Evolutionary conservation across 2,329 filamentous ascomycete species (phyloP).

Genomic region (Davidsoniella eucalypti): DNA sequence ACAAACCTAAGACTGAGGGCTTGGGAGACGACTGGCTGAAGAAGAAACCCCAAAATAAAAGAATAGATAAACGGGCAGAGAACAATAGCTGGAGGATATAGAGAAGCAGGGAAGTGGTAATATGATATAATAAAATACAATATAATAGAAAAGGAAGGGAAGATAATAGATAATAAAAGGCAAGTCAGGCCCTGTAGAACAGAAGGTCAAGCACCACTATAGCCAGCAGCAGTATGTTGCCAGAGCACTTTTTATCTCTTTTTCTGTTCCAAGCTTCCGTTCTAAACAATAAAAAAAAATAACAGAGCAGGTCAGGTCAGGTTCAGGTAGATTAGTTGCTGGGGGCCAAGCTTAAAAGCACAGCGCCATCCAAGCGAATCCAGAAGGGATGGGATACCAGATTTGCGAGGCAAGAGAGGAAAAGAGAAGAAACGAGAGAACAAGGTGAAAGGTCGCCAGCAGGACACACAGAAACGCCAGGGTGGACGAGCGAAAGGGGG

Average conservation of each 20-base stretch:
- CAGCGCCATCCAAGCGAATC: constrained; percentile 8
- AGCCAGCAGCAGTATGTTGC: not conserved
- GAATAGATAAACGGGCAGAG: not conserved
- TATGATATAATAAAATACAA: no score
- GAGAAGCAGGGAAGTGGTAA: not conserved
- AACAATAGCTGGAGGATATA: not conserved
- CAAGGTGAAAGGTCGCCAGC: not conserved
- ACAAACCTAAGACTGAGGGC: no score
- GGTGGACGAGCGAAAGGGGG: constrained; percentile 2
- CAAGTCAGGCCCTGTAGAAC: not conserved
- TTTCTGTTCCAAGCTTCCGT: no score
- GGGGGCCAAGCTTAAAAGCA: constrained; percentile 11
- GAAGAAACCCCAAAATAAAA: not conserved
- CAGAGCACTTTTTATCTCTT: no score
- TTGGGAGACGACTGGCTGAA: no score
- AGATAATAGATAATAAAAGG: not conserved
- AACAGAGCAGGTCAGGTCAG: no score
- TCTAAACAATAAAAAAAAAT: no score
- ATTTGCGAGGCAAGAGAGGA: constrained; percentile 1
- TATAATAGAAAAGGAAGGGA: not conserved
- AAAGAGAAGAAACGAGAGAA: constrained; percentile 2
- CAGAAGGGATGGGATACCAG: constrained; percentile 3
- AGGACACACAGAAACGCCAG: no score
- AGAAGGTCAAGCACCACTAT: not conserved
- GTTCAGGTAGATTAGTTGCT: no score